A percentile compares a stretch with the other conserved stretches of the same genome.
Evolutionary conservation across 2,329 filamentous ascomycete species (phyloP).

Genomic region (Cyclaneusma minus): DNA sequence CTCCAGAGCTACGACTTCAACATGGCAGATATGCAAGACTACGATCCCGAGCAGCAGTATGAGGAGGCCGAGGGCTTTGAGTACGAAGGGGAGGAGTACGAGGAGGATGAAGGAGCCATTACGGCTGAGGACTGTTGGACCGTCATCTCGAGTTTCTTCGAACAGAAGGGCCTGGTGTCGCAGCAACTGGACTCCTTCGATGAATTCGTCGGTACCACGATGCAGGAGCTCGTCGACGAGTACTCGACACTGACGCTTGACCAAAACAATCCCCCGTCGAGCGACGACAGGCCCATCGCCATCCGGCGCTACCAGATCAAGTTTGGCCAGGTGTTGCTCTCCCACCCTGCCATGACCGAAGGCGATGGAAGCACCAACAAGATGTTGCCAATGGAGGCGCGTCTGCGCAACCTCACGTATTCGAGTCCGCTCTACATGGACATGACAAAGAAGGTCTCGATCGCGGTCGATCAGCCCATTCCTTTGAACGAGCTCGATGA

Average conservation of each 20-base stretch:
- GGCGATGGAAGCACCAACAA: constrained; percentile 77
- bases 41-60: constrained; percentile 26
- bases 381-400: constrained; percentile 85
- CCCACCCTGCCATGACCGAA: constrained; percentile 81
- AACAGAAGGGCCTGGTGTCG: constrained; percentile 86
- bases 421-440: constrained; percentile 81
- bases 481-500: constrained; percentile 53
- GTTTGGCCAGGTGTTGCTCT: constrained; percentile 80
- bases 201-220: constrained; percentile 86
- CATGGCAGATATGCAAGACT: too few relatives aligned
- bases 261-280: constrained; percentile 66
- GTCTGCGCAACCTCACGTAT: constrained; percentile 90
- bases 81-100: constrained; percentile 56
- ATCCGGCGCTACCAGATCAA: constrained; percentile 90
- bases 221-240: constrained; percentile 88
- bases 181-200: constrained; percentile 98
- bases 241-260: constrained; percentile 87
- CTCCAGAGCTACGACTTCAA: too few relatives aligned
- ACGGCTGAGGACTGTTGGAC: constrained; percentile 98
- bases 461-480: constrained; percentile 63
- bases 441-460: constrained; percentile 70
- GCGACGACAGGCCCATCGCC: constrained; percentile 65
- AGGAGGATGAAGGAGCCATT: constrained; percentile 56
- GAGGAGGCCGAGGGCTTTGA: constrained; percentile 44
- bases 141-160: constrained; percentile 94